Base-by-base conservation (phyloP, 805 yeast species). In the Lachancea mirantina region DNA sequence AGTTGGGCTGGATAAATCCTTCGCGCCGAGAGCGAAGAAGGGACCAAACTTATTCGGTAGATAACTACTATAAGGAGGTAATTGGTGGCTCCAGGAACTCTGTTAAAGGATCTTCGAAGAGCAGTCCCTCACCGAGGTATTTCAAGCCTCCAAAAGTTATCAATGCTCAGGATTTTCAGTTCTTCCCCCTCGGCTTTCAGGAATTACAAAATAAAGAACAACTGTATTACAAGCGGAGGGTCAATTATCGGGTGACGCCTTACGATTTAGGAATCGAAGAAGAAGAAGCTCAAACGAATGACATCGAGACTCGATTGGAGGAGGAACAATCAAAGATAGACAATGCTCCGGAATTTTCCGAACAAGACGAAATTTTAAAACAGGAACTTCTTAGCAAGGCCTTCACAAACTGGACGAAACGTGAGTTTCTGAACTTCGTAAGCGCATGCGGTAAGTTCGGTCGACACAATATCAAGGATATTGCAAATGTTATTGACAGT, bases 31-130 rank as follows among this genome's bases (percentile, higher is more conserved):
- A 57, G 39, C 67, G 92, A 57, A 84, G 82, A 49, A 62, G 88
- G 42, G 82, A 80, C 42, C 85, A 80, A 45, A 76, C 81, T 2
- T 83, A 82, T 45, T 76, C 84, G 0, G 72, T 81, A 28, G 92
- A 82, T 55, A 80, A 76, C 26, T 80, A 80, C 50, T 80, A 80
- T 45, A 79, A 76, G 45, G 88, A 80, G 49, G 79, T 79, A 20
- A 59, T 81, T 43, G 54, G 52, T 4, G 50, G 50, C 11, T 30
- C 28, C 23, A 36, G 32, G 6, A 41, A 36, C 15, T 30, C 30
- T 26, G 37, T 43, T 8, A 46, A 50, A 11, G 53, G 57, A 43
- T 32, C 45, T 2, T 38, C 43, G 5, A 63, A 67, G 34, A 52
- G 62, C 0, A 43, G 63, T 1, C 62, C 70, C 4, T 66, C 66